Evolutionary conservation across 2,329 filamentous ascomycete genomes (phyloP), one percentile per base, ranked within the genome.

Genomic region (Remersonia thermophila): DNA sequence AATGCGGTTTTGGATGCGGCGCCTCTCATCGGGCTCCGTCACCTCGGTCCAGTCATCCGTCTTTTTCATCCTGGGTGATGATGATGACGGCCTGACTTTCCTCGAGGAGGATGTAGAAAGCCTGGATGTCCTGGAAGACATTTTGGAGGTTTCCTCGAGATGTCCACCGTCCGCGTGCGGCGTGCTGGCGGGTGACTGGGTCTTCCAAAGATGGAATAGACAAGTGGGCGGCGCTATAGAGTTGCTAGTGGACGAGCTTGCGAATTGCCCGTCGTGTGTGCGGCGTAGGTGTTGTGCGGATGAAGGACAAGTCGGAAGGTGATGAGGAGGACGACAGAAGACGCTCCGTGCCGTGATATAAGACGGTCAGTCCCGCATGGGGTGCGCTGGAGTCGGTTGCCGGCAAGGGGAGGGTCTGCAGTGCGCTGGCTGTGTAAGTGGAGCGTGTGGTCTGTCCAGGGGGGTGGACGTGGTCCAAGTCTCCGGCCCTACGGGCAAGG

Each of bases 1-100:
- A 42, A 84, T 71, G 36, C 79, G 71, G 53, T 86, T 86, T 54
- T 86, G 81, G 34, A 85, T 80, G 41, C 79, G 76, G 43, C 81
- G 66, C 51, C 81, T 68, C 59, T 83, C 77, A 41, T 76, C 75
- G 0, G 78, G 77, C 47, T 85, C 79, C 6, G 70, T 71, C 30
- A 85, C 67, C 0, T 77, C 69, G 18, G 71, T 66, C 81, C 81
- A 86, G 58, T 83, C 73, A 44, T 80, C 68, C 3, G 61, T 61
- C 44, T 66, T 69, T 43, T 62, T 69, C 33, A 54, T 48, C 31
- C 52, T 54, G 29, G 55, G 35, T 8, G 37, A 49, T 12, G 51
- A 52, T 32, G 35, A 23, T 23, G 20, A 23, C 9, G 53, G 48
- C 25, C 49, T 49, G 33, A 54, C 49, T 38, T 59, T 65, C 32